Percentiles rank a stretch among this genome's conserved stretches.
Evolutionary conservation across 306 rosid genomes (phyloP).

Genomic region (Rosa lucieae): DNA sequence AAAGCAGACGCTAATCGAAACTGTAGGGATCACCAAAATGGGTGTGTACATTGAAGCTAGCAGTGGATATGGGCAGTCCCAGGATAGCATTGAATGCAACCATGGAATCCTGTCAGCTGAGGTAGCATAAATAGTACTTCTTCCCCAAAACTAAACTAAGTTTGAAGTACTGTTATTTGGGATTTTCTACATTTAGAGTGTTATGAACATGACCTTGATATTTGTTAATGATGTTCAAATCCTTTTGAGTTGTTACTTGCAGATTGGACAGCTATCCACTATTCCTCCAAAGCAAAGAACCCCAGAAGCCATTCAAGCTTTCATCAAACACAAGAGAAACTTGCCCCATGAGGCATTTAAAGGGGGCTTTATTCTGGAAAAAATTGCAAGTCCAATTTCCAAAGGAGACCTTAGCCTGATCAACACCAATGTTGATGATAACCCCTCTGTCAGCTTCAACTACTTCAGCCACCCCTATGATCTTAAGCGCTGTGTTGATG

Average conservation of each 20-base stretch:
- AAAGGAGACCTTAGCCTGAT: constrained; percentile 62
- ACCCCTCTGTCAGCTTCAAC: constrained; percentile 86
- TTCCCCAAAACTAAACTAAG: not conserved
- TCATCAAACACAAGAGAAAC: constrained; percentile 44
- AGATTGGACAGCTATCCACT: constrained; percentile 95
- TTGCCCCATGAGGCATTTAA: constrained; percentile 74
- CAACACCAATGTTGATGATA: constrained; percentile 69
- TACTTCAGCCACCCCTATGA: constrained; percentile 81
- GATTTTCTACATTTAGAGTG: not conserved
- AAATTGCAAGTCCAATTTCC: constrained; percentile 68
- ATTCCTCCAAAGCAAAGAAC: constrained; percentile 92
- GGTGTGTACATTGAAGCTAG: constrained; percentile 91
- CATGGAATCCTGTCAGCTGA: constrained; percentile 95
- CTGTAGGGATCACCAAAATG: constrained; percentile 81
- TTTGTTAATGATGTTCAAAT: not conserved
- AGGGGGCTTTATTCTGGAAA: constrained; percentile 89
- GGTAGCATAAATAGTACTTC: constrained; percentile 39
- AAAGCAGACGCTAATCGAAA: constrained; percentile 67
- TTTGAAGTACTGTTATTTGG: not conserved
- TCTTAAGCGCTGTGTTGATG: constrained; percentile 75
- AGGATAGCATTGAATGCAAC: constrained; percentile 79
- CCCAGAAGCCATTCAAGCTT: constrained; percentile 57
- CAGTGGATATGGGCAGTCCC: constrained; percentile 84
- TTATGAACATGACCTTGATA: not conserved
- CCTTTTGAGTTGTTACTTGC: constrained; percentile 21